A percentile compares a stretch with the other conserved stretches of the same genome.
phyloP scores from a whole-genome alignment of 805 yeast genomes.

The Candida xiaguanensis region DNA sequence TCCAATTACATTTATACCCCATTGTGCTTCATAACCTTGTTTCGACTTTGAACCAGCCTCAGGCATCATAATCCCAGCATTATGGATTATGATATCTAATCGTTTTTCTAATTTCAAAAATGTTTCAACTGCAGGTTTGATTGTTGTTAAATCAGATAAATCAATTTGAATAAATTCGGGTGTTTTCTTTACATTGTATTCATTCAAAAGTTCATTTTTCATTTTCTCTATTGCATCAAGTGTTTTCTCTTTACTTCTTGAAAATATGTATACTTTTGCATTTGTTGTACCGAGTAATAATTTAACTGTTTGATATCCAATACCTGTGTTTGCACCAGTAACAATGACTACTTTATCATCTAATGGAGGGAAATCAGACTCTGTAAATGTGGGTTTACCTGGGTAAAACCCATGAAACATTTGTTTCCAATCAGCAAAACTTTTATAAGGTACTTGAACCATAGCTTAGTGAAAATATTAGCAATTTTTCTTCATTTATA shows the following conservation, averaged over 20 bases:
- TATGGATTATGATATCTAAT: constrained; percentile 20
- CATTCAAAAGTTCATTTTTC: constrained; percentile 17
- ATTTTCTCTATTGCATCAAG: constrained; percentile 23
- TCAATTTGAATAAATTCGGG: constrained; percentile 17
- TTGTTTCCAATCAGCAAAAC: constrained; percentile 7
- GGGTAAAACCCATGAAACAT: constrained; percentile 9
- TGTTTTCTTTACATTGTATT: constrained; percentile 8
- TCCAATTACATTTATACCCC: constrained; percentile 26
- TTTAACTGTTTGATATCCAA: constrained; percentile 26
- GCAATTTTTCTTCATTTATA: too few species aligned
- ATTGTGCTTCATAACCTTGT: constrained; percentile 37
- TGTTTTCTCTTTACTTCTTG: constrained; percentile 32
- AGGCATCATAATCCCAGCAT: constrained; percentile 27
- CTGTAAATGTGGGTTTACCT: constrained; percentile 10
- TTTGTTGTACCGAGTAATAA: constrained; percentile 26
- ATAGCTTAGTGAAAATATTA: too few species aligned
- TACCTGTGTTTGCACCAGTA: constrained; percentile 40
- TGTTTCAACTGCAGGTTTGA: constrained; percentile 33
- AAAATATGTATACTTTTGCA: constrained; percentile 31
- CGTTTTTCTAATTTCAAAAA: constrained; percentile 14
- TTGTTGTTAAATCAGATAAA: constrained; percentile 39
- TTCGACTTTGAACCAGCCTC: constrained; percentile 16
- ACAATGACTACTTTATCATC: constrained; percentile 35
- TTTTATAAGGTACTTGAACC: constrained; percentile 6
- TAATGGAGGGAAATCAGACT: constrained; percentile 25